A percentile compares a stretch with the other conserved stretches of the same genome.
Conservation (phyloP, 352 stramenopile genomes). For the Phytophthora meadii region DNA sequence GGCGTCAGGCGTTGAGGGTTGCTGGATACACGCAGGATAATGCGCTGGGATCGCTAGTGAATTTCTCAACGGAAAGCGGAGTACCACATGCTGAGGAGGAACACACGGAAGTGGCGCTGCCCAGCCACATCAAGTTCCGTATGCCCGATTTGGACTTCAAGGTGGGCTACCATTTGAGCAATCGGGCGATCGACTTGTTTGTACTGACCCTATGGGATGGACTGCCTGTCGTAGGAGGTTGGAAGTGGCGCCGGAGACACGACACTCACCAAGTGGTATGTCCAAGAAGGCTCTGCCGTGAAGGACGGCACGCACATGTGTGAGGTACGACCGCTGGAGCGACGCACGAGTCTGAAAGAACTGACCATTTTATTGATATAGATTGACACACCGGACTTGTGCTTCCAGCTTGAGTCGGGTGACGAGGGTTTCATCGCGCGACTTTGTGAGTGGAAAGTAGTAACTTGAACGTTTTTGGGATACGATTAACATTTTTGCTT, state of each 20-base stretch:
- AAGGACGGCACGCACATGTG: constrained; percentile 79
- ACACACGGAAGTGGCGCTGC: constrained; percentile 40
- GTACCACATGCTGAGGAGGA: constrained; percentile 11
- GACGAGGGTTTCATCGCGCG: constrained; percentile 84
- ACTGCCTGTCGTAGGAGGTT: constrained; percentile 48
- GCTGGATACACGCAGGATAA: not conserved
- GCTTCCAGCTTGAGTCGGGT: constrained; percentile 79
- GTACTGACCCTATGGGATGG: not conserved
- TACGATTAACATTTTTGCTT: constrained; percentile 13
- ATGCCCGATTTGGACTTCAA: constrained; percentile 90
- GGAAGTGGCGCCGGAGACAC: constrained; percentile 54
- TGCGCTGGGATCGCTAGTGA: not conserved
- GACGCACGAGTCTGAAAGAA: not conserved
- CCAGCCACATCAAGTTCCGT: constrained; percentile 86
- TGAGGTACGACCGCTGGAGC: constrained; percentile 48
- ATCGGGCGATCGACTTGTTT: too few species aligned
- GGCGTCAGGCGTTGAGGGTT: constrained; percentile 11
- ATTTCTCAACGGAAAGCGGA: constrained; percentile 17
- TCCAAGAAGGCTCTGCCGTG: constrained; percentile 67
- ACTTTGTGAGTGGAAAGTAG: constrained; percentile 54
- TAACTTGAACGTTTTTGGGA: not conserved
- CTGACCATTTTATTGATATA: constrained; percentile 23
- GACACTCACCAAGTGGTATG: constrained; percentile 84
- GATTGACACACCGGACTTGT: constrained; percentile 88
- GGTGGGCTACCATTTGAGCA: constrained; percentile 6